phyloP scores from a whole-genome alignment of 306 rosid species.

The Ammopiptanthus mongolicus region DNA sequence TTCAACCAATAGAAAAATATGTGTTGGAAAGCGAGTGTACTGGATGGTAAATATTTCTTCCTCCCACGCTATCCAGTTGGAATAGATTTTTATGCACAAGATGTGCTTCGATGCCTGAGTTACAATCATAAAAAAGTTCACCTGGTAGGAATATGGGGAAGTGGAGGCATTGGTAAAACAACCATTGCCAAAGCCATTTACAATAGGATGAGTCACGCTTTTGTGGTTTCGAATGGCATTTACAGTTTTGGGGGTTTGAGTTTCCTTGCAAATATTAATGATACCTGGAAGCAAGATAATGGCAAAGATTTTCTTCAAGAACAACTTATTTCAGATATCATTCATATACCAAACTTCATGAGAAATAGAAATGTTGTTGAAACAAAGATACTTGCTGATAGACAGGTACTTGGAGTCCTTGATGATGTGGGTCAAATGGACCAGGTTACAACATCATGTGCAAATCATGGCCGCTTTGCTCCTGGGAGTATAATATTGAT shows the following conservation, averaged over 20 bases:
- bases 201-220: not conserved
- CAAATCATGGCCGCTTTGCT: not conserved
- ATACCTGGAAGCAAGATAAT: not conserved
- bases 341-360: not conserved
- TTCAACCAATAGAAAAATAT: too few species aligned
- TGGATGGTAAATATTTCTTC: not conserved
- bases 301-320: not conserved
- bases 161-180: constrained; percentile 7
- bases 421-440: not conserved
- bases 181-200: not conserved
- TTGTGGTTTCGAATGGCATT: not conserved
- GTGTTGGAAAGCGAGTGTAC: too few species aligned
- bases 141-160: constrained; percentile 5
- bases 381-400: not conserved
- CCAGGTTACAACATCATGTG: not conserved
- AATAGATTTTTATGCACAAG: not conserved
- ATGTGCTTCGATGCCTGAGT: not conserved
- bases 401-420: not conserved
- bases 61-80: not conserved
- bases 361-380: not conserved
- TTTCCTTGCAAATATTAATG: not conserved
- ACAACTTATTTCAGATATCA: not conserved
- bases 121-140: not conserved
- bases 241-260: not conserved
- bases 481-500: not conserved